A percentile compares a stretch with the other conserved stretches of the same genome.
These are phyloP conservation scores for Pugionium cornutum DNA, from an alignment of 345 rosid genomes.

Conservation along the genomic window DNA sequence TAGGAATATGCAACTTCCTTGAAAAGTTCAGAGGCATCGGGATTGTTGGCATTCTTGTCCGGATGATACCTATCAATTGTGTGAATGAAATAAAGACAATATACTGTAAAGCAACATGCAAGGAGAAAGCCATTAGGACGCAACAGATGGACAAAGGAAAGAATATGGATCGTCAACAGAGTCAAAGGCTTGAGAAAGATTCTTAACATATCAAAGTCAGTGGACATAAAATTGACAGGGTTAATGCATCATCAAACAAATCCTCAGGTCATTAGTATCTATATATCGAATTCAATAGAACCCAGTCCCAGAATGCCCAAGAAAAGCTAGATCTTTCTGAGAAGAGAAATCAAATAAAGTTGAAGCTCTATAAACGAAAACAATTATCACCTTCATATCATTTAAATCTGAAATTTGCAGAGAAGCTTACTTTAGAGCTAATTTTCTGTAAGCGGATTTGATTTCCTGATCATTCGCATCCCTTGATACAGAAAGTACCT, in stretches of 20 bases:
- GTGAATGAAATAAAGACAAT: background rate
- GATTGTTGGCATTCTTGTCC: slow-evolving; percentile 90
- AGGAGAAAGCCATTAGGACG: background rate
- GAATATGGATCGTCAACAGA: slow-evolving; percentile 10
- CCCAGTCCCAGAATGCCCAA: too few relatives aligned
- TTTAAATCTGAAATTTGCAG: background rate
- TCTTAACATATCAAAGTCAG: slow-evolving; percentile 4
- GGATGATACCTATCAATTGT: slow-evolving; percentile 81
- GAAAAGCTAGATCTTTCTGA: background rate
- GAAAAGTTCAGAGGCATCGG: slow-evolving; percentile 93
- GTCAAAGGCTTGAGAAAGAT: slow-evolving; percentile 9
- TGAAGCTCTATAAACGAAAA: background rate
- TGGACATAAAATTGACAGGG: background rate
- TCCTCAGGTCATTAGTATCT: too few relatives aligned
- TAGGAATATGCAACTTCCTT: slow-evolving; percentile 99
- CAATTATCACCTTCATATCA: background rate
- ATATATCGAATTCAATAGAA: too few relatives aligned
- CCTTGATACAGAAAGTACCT: slow-evolving; percentile 78
- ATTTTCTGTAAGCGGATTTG: slow-evolving; percentile 91
- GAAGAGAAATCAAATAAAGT: background rate
- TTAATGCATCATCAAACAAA: background rate
- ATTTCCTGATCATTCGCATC: slow-evolving; percentile 94
- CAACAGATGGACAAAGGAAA: background rate
- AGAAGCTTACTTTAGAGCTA: slow-evolving; percentile 84
- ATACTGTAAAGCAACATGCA: background rate